phyloP scores from a whole-genome alignment of 164 flowering plant species.

The Vitis cinerea region DNA sequence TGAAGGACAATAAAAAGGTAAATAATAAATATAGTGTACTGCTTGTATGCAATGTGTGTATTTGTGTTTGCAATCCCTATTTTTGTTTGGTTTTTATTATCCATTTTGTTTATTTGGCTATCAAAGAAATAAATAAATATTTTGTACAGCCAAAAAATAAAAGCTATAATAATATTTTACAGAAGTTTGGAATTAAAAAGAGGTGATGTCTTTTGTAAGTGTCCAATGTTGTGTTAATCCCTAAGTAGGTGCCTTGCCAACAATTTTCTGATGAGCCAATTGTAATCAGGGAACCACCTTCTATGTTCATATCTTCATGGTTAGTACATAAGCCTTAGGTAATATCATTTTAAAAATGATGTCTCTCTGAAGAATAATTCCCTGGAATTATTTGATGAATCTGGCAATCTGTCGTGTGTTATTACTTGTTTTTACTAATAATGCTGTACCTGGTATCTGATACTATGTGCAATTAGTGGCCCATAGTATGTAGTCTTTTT shows the following conservation, averaged over 20 bases:
- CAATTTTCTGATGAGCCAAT: background rate
- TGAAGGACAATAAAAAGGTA: too few relatives aligned
- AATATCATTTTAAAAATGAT: background rate
- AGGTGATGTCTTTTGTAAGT: background rate
- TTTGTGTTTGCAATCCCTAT: too few relatives aligned
- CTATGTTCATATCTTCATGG: background rate
- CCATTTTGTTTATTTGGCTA: background rate
- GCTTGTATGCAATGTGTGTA: too few relatives aligned
- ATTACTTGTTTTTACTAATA: background rate
- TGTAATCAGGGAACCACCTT: background rate
- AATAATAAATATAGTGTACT: too few relatives aligned
- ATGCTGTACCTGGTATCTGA: background rate
- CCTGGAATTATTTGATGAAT: background rate
- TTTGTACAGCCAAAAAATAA: background rate
- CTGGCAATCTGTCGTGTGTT: background rate
- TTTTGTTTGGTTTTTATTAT: too few relatives aligned
- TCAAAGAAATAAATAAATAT: background rate
- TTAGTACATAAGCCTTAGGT: background rate
- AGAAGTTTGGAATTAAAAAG: background rate
- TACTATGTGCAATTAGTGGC: background rate
- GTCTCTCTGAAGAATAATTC: background rate
- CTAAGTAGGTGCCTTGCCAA: background rate
- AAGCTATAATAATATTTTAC: background rate
- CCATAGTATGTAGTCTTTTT: background rate
- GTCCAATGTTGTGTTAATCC: background rate